Conservation (phyloP, 2,329 filamentous ascomycete species). For the Fragosphaeria purpurea region DNA sequence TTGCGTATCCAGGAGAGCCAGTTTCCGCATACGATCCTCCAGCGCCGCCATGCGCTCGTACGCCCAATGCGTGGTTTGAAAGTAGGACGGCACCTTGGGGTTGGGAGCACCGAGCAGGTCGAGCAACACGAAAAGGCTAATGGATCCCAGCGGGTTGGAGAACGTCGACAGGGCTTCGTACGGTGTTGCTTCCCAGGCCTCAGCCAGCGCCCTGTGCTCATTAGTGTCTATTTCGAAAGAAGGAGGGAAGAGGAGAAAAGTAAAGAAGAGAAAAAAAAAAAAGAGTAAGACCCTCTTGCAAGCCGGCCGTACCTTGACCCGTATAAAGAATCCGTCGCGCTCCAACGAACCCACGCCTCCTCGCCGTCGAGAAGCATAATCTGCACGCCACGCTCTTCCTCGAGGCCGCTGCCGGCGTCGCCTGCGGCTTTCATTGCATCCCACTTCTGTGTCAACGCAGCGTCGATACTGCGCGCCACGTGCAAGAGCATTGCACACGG, state of each 20-base stretch:
- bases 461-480: conserved; percentile 69
- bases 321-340: conserved; percentile 73
- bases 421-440: conserved; percentile 55
- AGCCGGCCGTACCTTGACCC: conserved; percentile 54
- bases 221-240: background rate
- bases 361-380: conserved; percentile 88
- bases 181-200: conserved; percentile 63
- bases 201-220: conserved; percentile 53
- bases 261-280: background rate
- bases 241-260: background rate
- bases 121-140: conserved; percentile 54
- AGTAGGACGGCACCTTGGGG: conserved; percentile 64
- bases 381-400: conserved; percentile 75
- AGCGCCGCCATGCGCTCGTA: conserved; percentile 57
- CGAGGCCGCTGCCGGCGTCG: conserved; percentile 43
- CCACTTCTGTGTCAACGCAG: conserved; percentile 74
- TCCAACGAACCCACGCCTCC: conserved; percentile 81
- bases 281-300: conserved; percentile 11
- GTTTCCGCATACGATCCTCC: conserved; percentile 52
- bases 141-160: conserved; percentile 63
- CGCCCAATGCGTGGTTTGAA: conserved; percentile 73
- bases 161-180: conserved; percentile 67
- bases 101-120: conserved; percentile 49
- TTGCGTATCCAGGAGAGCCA: conserved; percentile 40
- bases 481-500: conserved; percentile 93